A percentile compares a stretch with the other conserved stretches of the same genome.
phyloP scores from a whole-genome alignment of 495 filamentous ascomycete genomes.

The Elasticomyces elasticus region DNA sequence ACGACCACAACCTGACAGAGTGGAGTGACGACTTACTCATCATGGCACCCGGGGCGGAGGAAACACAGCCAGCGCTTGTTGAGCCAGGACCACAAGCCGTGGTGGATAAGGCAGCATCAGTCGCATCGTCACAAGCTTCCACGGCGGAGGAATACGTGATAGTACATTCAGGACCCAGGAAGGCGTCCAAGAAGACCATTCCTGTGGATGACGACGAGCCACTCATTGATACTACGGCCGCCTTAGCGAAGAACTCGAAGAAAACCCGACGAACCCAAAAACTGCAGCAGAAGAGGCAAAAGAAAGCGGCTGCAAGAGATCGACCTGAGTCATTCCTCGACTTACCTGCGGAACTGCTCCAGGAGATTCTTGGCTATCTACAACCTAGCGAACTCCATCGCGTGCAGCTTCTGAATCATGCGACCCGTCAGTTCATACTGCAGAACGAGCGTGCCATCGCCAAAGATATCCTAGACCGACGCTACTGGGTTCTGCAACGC shows the following conservation, averaged over 20 bases:
- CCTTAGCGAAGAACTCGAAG: conserved; percentile 39
- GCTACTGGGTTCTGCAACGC: conserved; percentile 38
- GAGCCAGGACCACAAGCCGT: neutral
- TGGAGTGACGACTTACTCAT: no score
- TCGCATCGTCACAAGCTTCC: neutral
- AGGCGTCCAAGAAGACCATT: neutral
- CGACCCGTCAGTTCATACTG: conserved; percentile 34
- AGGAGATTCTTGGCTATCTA: conserved; percentile 36
- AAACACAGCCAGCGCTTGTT: neutral
- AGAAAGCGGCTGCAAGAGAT: conserved; percentile 13
- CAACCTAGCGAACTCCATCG: conserved; percentile 41
- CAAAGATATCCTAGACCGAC: conserved; percentile 30
- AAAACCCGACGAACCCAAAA: conserved; percentile 39
- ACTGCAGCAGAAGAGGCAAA: conserved; percentile 33
- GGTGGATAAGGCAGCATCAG: neutral
- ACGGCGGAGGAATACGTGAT: neutral
- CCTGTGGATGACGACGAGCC: conserved; percentile 22
- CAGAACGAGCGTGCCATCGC: conserved; percentile 34
- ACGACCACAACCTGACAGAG: no score
- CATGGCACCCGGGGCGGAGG: neutral
- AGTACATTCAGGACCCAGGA: conserved; percentile 1
- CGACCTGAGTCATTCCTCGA: conserved; percentile 26
- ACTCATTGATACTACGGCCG: conserved; percentile 28
- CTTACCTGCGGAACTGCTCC: conserved; percentile 41
- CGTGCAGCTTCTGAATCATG: conserved; percentile 27